phyloP scores from a whole-genome alignment of 2,329 filamentous ascomycete species.

The Chaetomiaceae sp. region DNA sequence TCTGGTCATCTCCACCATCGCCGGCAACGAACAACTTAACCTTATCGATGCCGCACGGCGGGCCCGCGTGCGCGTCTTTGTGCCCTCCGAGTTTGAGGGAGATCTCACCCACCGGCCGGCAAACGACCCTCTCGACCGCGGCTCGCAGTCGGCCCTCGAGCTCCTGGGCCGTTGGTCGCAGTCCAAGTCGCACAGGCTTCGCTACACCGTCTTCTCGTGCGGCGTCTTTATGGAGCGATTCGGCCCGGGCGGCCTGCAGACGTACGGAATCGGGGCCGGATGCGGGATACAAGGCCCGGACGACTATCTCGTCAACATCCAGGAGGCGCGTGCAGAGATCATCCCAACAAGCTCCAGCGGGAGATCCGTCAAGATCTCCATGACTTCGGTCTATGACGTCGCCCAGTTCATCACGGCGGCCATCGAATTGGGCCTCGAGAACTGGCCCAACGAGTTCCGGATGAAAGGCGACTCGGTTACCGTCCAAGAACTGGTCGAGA shows the following conservation, averaged over 20 bases:
- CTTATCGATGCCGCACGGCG: conserved; percentile 67
- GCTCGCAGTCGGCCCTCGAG: conserved; percentile 52
- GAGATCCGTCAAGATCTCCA: conserved; percentile 51
- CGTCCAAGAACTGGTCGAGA: conserved; percentile 54
- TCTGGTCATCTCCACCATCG: conserved; percentile 70
- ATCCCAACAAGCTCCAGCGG: conserved; percentile 51
- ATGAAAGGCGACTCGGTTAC: conserved; percentile 65
- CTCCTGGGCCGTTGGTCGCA: conserved; percentile 52
- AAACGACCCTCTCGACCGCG: conserved; percentile 58
- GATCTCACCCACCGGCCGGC: conserved; percentile 50
- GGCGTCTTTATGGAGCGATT: conserved; percentile 75
- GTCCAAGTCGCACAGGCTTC: conserved; percentile 48
- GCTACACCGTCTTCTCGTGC: conserved; percentile 67
- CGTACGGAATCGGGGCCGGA: conserved; percentile 55
- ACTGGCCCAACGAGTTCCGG: conserved; percentile 65
- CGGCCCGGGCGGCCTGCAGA: conserved; percentile 59
- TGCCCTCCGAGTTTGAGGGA: conserved; percentile 73
- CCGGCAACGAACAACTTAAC: conserved; percentile 60
- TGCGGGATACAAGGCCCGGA: conserved; percentile 53
- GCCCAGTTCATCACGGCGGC: conserved; percentile 68
- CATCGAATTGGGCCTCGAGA: conserved; percentile 54
- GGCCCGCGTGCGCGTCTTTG: conserved; percentile 62
- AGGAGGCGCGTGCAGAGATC: conserved; percentile 54
- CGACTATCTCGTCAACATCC: conserved; percentile 62
- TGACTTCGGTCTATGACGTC: conserved; percentile 68